A percentile compares a stretch with the other conserved stretches of the same genome.
Evolutionary conservation across 2,329 filamentous ascomycete genomes (phyloP).

Genomic region (Tolypocladium endophyticum): DNA sequence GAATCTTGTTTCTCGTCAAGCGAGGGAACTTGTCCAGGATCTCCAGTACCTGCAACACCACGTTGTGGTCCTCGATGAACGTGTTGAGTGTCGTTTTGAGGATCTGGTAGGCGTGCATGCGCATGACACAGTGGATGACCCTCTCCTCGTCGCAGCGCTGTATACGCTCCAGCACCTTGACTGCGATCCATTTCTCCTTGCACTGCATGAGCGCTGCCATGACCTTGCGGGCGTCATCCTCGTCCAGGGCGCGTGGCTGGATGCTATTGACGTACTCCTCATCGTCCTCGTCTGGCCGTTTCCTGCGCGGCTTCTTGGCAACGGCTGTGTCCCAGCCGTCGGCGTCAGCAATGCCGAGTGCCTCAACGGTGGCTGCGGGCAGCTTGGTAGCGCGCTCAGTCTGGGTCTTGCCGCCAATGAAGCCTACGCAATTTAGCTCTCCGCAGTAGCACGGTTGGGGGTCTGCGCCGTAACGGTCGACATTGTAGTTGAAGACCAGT

Average conservation of each 20-base stretch:
- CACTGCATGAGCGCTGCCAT: constrained; percentile 96
- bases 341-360: constrained; percentile 84
- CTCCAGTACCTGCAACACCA: constrained; percentile 79
- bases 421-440: constrained; percentile 89
- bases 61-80: constrained; percentile 82
- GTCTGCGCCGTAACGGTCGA: constrained; percentile 93
- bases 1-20: constrained; percentile 92
- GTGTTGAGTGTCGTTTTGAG: constrained; percentile 76
- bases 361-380: constrained; percentile 81
- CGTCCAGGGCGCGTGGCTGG: constrained; percentile 66
- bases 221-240: constrained; percentile 80
- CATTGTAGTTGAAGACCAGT: constrained; percentile 98
- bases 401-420: constrained; percentile 95
- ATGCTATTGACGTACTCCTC: constrained; percentile 93
- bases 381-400: constrained; percentile 91
- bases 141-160: constrained; percentile 78
- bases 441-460: constrained; percentile 95
- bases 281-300: constrained; percentile 83
- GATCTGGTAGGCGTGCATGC: constrained; percentile 96
- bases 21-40: constrained; percentile 84
- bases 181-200: constrained; percentile 98
- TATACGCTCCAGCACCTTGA: constrained; percentile 85
- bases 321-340: constrained; percentile 89
- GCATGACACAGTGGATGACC: constrained; percentile 78
- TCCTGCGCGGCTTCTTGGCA: constrained; percentile 83